Conservation (phyloP, 768 basidiomycete species). For the Kwoniella bestiolae region DNA sequence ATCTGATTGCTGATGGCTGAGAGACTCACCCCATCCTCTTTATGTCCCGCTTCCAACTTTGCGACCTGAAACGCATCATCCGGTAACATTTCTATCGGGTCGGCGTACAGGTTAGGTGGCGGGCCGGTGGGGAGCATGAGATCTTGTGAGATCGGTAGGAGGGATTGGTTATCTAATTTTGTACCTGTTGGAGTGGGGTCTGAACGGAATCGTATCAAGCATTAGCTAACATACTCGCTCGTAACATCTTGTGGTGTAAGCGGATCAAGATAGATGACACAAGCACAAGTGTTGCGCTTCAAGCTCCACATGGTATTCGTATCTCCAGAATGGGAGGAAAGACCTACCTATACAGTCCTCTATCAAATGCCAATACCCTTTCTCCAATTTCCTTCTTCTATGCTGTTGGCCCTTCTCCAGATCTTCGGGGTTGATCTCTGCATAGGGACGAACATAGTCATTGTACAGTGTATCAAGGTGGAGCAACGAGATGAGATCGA, state of each 20-base stretch:
- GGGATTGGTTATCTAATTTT: conserved; percentile 22
- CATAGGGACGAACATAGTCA: conserved; percentile 45
- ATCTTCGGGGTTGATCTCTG: conserved; percentile 24
- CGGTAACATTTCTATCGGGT: conserved; percentile 26
- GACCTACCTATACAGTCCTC: conserved; percentile 48
- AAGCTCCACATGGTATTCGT: no score
- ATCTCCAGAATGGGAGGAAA: no score
- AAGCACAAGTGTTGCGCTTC: no score
- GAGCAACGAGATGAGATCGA: conserved; percentile 45
- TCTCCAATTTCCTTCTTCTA: conserved; percentile 36
- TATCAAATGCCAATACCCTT: conserved; percentile 43
- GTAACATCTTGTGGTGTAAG: no score
- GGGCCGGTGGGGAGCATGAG: conserved; percentile 20
- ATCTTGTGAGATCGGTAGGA: conserved; percentile 30
- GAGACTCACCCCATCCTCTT: conserved; percentile 44
- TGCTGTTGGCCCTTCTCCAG: not conserved
- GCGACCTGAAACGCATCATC: conserved; percentile 32
- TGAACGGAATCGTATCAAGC: conserved; percentile 4
- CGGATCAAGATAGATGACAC: no score
- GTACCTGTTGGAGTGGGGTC: conserved; percentile 36
- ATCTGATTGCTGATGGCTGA: no score
- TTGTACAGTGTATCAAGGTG: conserved; percentile 44
- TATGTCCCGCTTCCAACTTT: conserved; percentile 34
- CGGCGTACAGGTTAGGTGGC: conserved; percentile 22
- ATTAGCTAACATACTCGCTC: not conserved